Evolutionary conservation across 345 rosid species (phyloP), one percentile per base, ranked within the genome.

Genomic region (Carallia pectinifolia): DNA sequence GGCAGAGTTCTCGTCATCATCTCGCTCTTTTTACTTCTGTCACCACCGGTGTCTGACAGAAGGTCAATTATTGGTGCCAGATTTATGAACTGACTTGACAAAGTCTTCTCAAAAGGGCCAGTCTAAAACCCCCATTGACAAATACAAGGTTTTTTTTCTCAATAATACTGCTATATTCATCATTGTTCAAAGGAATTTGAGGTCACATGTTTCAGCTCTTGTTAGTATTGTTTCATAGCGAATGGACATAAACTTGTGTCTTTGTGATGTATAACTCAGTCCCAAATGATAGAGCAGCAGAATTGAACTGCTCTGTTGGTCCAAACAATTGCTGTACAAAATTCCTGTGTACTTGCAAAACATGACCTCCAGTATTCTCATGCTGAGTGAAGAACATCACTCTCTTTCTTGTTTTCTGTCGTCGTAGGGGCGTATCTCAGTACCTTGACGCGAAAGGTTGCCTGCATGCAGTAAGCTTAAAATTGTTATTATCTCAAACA

Each of bases 401-500:
- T 71, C 62, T 66, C 78, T 53, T 61, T 79, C 63, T 71, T 72
- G 69, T 68, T 72, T 27, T 76, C 47, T 48, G 61, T 68, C 66
- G 47, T 34, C 19, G 70, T 72, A 0, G 76, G 38, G 7, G 80
- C 74, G 55, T 85, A 77, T 54, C 86, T 74, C 61, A 83, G 65
- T 80, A 84, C 97, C n/a, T 93, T 93, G 4, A 93, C 97, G 58
- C 84, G 86, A 65, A 85, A 89, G n/a, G 68, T 70, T 10, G 88
- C 93, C 98, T 93, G 88, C 77, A 76, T 18, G 55, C 17, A 12
- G 27, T 56, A 69, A 67, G 61, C 40, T 53, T 38, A n/a, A 44
- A 53, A 4, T 31, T 3, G 52, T 50, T 17, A 23, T n/a, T 63
- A 60, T 18, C 31, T 29, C 13, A 15, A 4, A 31, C n/a, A 7